phyloP scores from a whole-genome alignment of 129 eudicot genomes.

The Flaveria linearis region DNA sequence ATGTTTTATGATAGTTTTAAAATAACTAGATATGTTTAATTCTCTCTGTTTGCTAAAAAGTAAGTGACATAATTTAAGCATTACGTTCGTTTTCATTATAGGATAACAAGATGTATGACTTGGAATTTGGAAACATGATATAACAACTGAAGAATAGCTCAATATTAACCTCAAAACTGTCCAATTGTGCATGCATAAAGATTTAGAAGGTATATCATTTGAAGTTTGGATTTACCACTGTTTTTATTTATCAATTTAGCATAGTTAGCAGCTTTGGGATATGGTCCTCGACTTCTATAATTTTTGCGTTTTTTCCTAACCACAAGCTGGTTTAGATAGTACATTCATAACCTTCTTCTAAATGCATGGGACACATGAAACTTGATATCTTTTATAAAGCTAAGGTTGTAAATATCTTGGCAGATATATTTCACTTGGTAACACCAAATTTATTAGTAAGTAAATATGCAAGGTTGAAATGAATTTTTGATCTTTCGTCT shows the following conservation, averaged over 20 bases:
- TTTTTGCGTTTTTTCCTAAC: not conserved
- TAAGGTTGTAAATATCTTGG: not conserved
- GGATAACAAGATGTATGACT: not conserved
- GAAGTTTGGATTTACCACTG: not conserved
- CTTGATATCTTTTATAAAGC: not conserved
- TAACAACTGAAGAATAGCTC: not conserved
- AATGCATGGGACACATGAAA: not conserved
- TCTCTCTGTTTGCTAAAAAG: not conserved
- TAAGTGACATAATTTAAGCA: not conserved
- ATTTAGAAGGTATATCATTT: not conserved
- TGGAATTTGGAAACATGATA: conserved; percentile 17
- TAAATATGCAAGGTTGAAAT: conserved; percentile 20
- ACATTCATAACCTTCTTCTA: not conserved
- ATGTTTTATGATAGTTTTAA: not conserved
- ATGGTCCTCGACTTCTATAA: not conserved
- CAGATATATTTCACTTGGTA: not conserved
- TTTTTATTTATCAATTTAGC: conserved; percentile 2
- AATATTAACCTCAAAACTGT: conserved; percentile 7
- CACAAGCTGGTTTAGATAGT: not conserved
- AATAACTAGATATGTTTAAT: conserved; percentile 5
- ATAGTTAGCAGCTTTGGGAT: not conserved
- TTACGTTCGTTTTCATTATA: too few relatives aligned
- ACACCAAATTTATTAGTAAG: not conserved
- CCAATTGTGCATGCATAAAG: not conserved
- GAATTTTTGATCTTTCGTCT: conserved; percentile 22